Percentiles rank a stretch among this genome's conserved stretches.
phyloP scores from a whole-genome alignment of 495 filamentous ascomycete genomes.

The Xylaria sp. region DNA sequence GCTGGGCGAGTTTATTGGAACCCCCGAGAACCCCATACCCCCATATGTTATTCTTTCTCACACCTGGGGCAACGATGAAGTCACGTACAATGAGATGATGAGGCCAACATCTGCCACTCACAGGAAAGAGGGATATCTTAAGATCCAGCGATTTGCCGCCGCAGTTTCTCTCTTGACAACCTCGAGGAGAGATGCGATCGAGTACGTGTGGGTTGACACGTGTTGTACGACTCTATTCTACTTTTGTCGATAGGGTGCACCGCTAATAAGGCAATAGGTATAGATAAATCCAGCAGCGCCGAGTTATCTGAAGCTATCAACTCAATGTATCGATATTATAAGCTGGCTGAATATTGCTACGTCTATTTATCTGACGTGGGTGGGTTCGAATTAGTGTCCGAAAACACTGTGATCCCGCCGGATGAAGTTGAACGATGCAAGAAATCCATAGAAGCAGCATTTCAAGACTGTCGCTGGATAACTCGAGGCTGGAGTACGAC shows the following conservation, averaged over 20 bases:
- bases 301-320: slow-evolving; percentile 33
- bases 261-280: background rate
- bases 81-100: slow-evolving; percentile 32
- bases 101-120: background rate
- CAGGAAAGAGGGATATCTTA: background rate
- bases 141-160: background rate
- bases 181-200: background rate
- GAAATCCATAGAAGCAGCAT: background rate
- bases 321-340: slow-evolving; percentile 39
- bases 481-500: slow-evolving; percentile 34
- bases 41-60: slow-evolving; percentile 45
- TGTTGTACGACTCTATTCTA: slow-evolving; percentile 29
- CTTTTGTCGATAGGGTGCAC: background rate
- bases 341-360: slow-evolving; percentile 32
- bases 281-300: slow-evolving; percentile 38
- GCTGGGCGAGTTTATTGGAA: slow-evolving; percentile 32
- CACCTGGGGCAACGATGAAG: slow-evolving; percentile 41
- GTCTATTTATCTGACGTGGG: slow-evolving; percentile 40
- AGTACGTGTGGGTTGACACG: slow-evolving; percentile 36
- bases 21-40: background rate
- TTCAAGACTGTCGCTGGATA: slow-evolving; percentile 32
- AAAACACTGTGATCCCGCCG: background rate
- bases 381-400: slow-evolving; percentile 9
- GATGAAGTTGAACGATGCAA: background rate
- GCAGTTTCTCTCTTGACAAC: background rate